Conservation (phyloP, 345 rosid genomes). For the Abelmoschus esculentus region DNA sequence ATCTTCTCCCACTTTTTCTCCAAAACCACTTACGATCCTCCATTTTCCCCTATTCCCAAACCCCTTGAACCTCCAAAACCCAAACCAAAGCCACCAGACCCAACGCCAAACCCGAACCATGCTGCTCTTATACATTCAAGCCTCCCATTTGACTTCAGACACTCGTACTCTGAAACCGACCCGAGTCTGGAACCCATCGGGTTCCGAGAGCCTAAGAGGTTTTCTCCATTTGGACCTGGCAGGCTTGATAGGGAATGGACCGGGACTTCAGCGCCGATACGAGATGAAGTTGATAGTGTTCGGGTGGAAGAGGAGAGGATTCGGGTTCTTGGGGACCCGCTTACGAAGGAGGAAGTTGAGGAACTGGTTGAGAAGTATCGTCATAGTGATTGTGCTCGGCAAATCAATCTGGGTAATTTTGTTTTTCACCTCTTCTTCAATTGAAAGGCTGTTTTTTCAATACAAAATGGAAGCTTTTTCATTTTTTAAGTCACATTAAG, state of each 20-base stretch:
- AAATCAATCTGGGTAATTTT: background rate
- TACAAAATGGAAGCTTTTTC: background rate
- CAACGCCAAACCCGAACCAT: slow-evolving; percentile 9
- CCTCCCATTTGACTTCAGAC: slow-evolving; percentile 77
- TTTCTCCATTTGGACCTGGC: slow-evolving; percentile 88
- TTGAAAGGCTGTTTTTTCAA: background rate
- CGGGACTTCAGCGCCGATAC: slow-evolving; percentile 54
- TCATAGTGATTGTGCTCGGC: background rate
- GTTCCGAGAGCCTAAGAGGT: slow-evolving; percentile 76
- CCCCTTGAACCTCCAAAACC: slow-evolving; percentile 18
- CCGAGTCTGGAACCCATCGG: slow-evolving; percentile 57
- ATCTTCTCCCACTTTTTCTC: slow-evolving; percentile 21
- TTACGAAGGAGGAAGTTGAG: slow-evolving; percentile 55
- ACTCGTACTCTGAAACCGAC: slow-evolving; percentile 71
- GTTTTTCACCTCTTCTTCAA: background rate
- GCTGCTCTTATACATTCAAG: slow-evolving; percentile 30
- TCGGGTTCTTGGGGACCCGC: slow-evolving; percentile 49
- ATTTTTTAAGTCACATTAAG: background rate
- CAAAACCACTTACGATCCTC: slow-evolving; percentile 27
- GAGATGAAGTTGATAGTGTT: slow-evolving; percentile 24
- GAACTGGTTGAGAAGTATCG: slow-evolving; percentile 76
- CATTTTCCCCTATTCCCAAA: slow-evolving; percentile 18
- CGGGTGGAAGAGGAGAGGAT: slow-evolving; percentile 42
- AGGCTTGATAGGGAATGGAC: slow-evolving; percentile 77
- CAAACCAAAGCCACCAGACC: background rate